phyloP scores from a whole-genome alignment of 352 stramenopile species.

The Blastocystis sp. region DNA sequence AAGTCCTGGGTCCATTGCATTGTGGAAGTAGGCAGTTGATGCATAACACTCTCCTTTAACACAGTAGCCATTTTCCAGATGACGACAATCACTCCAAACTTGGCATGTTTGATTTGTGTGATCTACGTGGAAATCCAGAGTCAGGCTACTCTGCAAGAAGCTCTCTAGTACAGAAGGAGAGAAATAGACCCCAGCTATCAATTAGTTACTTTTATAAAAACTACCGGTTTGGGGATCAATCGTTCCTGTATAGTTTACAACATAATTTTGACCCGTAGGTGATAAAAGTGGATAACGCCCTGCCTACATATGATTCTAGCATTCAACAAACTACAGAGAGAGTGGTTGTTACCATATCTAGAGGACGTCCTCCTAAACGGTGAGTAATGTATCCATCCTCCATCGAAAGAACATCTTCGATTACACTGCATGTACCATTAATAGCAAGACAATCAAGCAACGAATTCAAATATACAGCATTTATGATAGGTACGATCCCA shows the following conservation, averaged over 20 bases:
- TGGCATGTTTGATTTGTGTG: not conserved
- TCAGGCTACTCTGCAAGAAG: slow-evolving; percentile 4
- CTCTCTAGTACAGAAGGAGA: slow-evolving; percentile 14
- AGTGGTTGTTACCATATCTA: not conserved
- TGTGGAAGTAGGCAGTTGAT: slow-evolving; percentile 44
- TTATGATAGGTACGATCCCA: not conserved
- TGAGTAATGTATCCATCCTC: not conserved
- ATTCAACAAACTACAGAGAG: not conserved
- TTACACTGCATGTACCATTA: not conserved
- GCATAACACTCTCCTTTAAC: not conserved
- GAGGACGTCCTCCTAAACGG: not conserved
- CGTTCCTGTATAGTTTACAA: slow-evolving; percentile 31
- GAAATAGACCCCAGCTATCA: slow-evolving; percentile 4
- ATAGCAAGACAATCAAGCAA: not conserved
- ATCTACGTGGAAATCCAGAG: not conserved
- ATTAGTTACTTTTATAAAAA: not conserved
- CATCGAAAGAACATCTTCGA: not conserved
- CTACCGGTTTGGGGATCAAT: not conserved
- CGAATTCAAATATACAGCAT: not conserved
- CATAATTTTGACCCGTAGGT: not conserved
- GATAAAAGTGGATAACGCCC: slow-evolving; percentile 35
- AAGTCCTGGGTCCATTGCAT: slow-evolving; percentile 44
- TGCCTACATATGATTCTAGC: not conserved
- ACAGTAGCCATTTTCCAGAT: slow-evolving; percentile 24
- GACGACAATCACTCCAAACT: not conserved